A percentile compares a stretch with the other conserved stretches of the same genome.
Conservation (phyloP, 176 grass and related monocot species). For the Thinopyrum elongatum region DNA sequence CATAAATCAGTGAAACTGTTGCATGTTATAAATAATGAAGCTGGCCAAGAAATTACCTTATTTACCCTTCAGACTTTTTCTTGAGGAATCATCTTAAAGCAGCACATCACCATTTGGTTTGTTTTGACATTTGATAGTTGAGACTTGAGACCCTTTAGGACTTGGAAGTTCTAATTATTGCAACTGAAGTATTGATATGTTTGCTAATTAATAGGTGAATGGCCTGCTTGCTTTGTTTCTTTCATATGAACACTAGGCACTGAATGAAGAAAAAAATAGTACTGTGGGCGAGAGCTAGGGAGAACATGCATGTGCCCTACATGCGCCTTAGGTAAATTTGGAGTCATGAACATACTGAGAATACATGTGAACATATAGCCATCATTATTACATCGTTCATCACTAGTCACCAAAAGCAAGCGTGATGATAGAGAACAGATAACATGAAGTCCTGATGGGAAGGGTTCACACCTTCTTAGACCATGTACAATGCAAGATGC, state of each 20-base stretch:
- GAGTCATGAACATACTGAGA: too few relatives aligned
- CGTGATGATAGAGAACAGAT: neutral
- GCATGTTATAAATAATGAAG: neutral
- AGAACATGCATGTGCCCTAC: too few relatives aligned
- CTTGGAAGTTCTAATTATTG: constrained; percentile 4
- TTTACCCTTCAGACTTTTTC: neutral
- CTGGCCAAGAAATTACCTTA: neutral
- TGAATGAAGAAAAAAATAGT: neutral
- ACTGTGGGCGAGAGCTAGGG: too few relatives aligned
- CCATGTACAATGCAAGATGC: too few relatives aligned
- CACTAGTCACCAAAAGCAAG: neutral
- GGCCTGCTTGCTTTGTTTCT: neutral
- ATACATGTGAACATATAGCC: too few relatives aligned
- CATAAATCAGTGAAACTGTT: neutral
- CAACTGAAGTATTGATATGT: neutral
- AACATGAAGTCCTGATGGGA: neutral
- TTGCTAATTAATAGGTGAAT: constrained; percentile 3
- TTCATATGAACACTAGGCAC: neutral
- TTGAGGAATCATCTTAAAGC: constrained; percentile 7
- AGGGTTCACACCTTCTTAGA: too few relatives aligned
- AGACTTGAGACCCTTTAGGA: neutral
- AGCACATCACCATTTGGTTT: neutral
- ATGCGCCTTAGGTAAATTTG: too few relatives aligned
- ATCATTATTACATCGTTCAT: neutral
- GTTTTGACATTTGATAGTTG: neutral